Percentiles rank a stretch among this genome's conserved stretches.
phyloP scores from a whole-genome alignment of 352 stramenopile genomes.

The Phytophthora cryptogea region DNA sequence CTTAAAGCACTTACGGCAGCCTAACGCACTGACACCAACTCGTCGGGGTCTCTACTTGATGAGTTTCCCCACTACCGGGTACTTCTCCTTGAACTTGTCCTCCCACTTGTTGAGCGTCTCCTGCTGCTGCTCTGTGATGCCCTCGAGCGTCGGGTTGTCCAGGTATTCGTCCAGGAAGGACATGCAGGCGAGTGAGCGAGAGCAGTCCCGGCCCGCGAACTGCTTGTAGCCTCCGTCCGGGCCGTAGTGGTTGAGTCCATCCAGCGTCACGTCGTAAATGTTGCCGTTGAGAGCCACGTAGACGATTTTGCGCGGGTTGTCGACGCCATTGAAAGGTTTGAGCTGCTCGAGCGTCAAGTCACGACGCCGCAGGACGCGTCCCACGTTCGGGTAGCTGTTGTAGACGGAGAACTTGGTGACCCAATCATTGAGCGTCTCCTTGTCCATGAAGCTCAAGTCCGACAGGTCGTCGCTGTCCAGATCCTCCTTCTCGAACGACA shows the following conservation, averaged over 20 bases:
- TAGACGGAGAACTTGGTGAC: slow-evolving; percentile 96
- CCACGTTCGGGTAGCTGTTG: slow-evolving; percentile 95
- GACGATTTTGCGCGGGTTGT: slow-evolving; percentile 89
- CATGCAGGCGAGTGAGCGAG: slow-evolving; percentile 95
- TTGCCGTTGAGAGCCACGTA: slow-evolving; percentile 94
- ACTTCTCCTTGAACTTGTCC: slow-evolving; percentile 95
- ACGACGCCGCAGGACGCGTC: slow-evolving; percentile 82
- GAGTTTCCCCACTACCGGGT: slow-evolving; percentile 93
- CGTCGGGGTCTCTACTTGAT: slow-evolving; percentile 29
- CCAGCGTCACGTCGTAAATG: slow-evolving; percentile 98
- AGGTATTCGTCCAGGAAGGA: slow-evolving; percentile 95
- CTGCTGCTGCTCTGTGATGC: slow-evolving; percentile 92
- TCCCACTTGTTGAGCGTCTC: slow-evolving; percentile 97
- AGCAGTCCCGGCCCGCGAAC: slow-evolving; percentile 96
- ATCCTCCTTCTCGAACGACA: slow-evolving; percentile 95
- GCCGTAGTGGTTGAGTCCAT: slow-evolving; percentile 94
- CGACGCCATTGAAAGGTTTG: slow-evolving; percentile 78
- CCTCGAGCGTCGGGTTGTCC: slow-evolving; percentile 90
- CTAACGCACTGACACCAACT: slow-evolving; percentile 20
- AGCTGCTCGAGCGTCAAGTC: slow-evolving; percentile 87
- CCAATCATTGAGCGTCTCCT: slow-evolving; percentile 92
- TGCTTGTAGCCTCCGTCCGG: slow-evolving; percentile 93
- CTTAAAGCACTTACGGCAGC: slow-evolving; percentile 13
- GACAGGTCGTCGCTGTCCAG: slow-evolving; percentile 85
- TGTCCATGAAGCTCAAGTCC: slow-evolving; percentile 84